phyloP scores from a whole-genome alignment of 495 filamentous ascomycete genomes.

The Rusavskia elegans region DNA sequence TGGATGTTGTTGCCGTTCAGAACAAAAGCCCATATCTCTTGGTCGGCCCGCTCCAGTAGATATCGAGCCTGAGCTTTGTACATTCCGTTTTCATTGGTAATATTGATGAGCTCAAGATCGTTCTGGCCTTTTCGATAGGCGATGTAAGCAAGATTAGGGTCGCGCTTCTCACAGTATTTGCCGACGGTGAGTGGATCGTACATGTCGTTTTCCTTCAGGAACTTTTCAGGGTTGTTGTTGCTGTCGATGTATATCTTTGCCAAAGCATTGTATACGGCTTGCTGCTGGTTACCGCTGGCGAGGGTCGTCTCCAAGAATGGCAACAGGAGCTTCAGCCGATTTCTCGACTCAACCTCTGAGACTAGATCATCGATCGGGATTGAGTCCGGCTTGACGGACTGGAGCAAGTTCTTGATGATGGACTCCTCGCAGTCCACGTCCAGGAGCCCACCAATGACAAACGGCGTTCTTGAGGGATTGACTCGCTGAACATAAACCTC shows the following conservation, averaged over 20 bases:
- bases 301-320: slow-evolving; percentile 94
- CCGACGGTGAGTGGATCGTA: slow-evolving; percentile 89
- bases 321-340: slow-evolving; percentile 86
- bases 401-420: slow-evolving; percentile 88
- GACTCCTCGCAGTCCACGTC: slow-evolving; percentile 95
- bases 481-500: slow-evolving; percentile 99
- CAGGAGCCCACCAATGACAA: slow-evolving; percentile 86
- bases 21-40: slow-evolving; percentile 88
- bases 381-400: slow-evolving; percentile 64
- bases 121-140: slow-evolving; percentile 95
- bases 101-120: slow-evolving; percentile 89
- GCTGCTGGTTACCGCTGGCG: slow-evolving; percentile 84
- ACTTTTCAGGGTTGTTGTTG: slow-evolving; percentile 98
- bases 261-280: slow-evolving; percentile 94
- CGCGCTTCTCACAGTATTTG: slow-evolving; percentile 98
- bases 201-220: slow-evolving; percentile 94
- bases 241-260: slow-evolving; percentile 99
- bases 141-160: slow-evolving; percentile 92
- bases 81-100: slow-evolving; percentile 99
- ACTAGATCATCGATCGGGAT: slow-evolving; percentile 97
- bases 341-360: slow-evolving; percentile 82
- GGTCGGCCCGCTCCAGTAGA: slow-evolving; percentile 75
- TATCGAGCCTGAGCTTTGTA: slow-evolving; percentile 94
- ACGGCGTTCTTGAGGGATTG: slow-evolving; percentile 84
- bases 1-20: slow-evolving; percentile 91